Conservation (phyloP, 768 basidiomycete species). For the Mycena sanguinolenta region DNA sequence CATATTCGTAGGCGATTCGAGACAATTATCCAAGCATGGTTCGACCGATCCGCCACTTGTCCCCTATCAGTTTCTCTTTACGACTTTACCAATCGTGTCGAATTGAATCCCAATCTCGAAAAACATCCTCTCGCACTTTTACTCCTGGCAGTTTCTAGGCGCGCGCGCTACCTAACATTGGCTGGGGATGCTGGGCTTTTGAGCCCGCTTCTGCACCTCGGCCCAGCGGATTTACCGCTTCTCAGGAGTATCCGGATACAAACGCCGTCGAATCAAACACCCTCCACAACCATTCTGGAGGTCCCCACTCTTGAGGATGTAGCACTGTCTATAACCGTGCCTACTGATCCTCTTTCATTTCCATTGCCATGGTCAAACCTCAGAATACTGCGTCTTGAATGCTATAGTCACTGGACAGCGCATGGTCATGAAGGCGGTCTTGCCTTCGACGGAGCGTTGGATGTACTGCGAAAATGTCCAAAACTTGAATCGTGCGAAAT, state of each 20-base stretch:
- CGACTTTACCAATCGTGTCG: neutral
- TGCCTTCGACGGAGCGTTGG: neutral
- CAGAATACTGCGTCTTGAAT: neutral
- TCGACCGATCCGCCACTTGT: slow-evolving; percentile 6
- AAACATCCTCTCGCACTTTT: neutral
- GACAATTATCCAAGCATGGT: neutral
- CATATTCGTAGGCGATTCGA: neutral
- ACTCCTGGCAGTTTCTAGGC: neutral
- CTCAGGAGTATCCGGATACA: neutral
- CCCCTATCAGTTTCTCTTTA: slow-evolving; percentile 1
- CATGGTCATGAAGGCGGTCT: neutral
- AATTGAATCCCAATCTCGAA: neutral
- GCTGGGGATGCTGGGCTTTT: neutral
- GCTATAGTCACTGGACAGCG: neutral
- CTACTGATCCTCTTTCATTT: neutral
- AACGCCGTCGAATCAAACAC: neutral
- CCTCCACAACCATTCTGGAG: neutral
- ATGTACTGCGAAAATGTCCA: slow-evolving; percentile 12
- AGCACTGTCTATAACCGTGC: neutral
- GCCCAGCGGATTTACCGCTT: neutral
- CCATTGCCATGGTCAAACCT: slow-evolving; percentile 5
- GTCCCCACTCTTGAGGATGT: neutral
- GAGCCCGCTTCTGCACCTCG: neutral
- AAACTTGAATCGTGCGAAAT: neutral
- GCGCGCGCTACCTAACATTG: neutral